These are phyloP conservation scores for Globisporangium paroecandrum DNA, from an alignment of 352 stramenopile genomes.

Conservation along the genomic window DNA sequence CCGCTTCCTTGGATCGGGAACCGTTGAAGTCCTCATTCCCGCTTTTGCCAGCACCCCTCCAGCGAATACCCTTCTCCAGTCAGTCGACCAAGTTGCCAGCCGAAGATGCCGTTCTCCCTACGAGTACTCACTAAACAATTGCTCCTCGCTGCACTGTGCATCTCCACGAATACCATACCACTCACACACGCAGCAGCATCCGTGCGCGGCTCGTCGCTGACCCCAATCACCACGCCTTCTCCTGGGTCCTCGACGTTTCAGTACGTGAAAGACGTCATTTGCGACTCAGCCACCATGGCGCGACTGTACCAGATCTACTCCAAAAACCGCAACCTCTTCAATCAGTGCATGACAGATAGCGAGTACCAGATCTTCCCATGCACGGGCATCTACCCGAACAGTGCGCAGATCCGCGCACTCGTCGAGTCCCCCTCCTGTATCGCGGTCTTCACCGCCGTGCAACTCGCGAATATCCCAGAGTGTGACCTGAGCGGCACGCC, in stretches of 20 bases:
- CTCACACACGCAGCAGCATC: not conserved
- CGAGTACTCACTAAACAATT: not conserved
- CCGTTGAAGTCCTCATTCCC: not conserved
- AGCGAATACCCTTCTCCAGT: not conserved
- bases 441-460: constrained; percentile 47
- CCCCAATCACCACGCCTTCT: not conserved
- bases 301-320: constrained; percentile 48
- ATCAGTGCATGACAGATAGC: constrained; percentile 44
- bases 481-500: constrained; percentile 48
- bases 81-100: not conserved
- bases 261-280: not conserved
- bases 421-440: constrained; percentile 37
- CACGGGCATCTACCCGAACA: constrained; percentile 36
- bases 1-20: not conserved
- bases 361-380: constrained; percentile 67
- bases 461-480: constrained; percentile 41
- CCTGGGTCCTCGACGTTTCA: not conserved
- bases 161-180: not conserved
- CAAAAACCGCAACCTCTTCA: constrained; percentile 53
- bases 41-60: not conserved
- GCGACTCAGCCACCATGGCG: constrained; percentile 18
- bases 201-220: not conserved
- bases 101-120: not conserved
- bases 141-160: not conserved
- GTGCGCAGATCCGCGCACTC: constrained; percentile 44